phyloP scores from a whole-genome alignment of 2,329 filamentous ascomycete genomes.

The Myriosclerotinia curreyana region DNA sequence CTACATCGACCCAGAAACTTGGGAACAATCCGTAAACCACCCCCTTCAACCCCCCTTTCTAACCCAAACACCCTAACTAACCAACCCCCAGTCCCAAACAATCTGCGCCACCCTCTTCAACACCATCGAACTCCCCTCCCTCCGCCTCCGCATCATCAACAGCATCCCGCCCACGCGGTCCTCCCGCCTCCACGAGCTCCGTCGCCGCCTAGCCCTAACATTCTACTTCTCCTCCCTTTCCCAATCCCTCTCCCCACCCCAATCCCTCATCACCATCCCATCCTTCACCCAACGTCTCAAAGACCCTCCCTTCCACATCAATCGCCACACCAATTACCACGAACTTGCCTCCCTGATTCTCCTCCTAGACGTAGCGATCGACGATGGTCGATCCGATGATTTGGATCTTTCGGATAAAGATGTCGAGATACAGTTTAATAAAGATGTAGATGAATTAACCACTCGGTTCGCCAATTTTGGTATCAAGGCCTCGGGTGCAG shows the following conservation, averaged over 20 bases:
- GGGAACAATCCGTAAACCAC: constrained; percentile 42
- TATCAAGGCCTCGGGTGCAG: constrained; percentile 73
- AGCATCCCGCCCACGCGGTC: constrained; percentile 54
- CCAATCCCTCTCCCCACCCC: constrained; percentile 44
- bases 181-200: constrained; percentile 55
- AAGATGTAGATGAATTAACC: constrained; percentile 64
- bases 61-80: constrained; percentile 21
- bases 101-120: constrained; percentile 49
- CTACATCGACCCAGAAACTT: constrained; percentile 42
- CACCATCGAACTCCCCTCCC: constrained; percentile 47
- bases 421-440: constrained; percentile 60
- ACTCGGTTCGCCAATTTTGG: constrained; percentile 55
- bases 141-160: constrained; percentile 57
- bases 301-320: constrained; percentile 51
- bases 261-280: constrained; percentile 42
- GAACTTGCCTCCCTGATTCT: constrained; percentile 62
- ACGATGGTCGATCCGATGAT: constrained; percentile 51
- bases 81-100: constrained; percentile 46
- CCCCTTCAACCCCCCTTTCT: not conserved
- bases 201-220: constrained; percentile 62
- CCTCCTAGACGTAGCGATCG: constrained; percentile 73
- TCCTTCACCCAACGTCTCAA: constrained; percentile 48
- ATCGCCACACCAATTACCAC: constrained; percentile 61
- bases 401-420: constrained; percentile 39
- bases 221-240: constrained; percentile 56